Base-by-base conservation (phyloP, 208 protist species). In the Leishmania braziliensis region DNA sequence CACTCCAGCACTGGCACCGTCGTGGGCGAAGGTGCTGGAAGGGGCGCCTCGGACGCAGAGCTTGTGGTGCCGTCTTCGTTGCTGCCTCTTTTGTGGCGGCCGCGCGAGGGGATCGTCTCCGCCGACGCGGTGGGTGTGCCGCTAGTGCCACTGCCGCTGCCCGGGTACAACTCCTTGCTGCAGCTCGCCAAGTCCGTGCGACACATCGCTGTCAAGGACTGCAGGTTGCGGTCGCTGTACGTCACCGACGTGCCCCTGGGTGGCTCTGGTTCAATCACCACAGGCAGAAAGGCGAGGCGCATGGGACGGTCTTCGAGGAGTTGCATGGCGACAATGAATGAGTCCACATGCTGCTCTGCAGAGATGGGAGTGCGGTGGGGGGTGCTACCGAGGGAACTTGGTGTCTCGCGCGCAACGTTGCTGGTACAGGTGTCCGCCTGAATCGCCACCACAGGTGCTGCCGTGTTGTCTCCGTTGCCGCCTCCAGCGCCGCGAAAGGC, bases 1-100 rank as follows among this genome's bases (percentile, higher is more conserved):
- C 90, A 94, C 84, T 95, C 92, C 74, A 93, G 68, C 65, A 95
- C 90, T 1, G 92, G 90, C 46, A 93, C 50, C 29, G 50, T 79
- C 76, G 56, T 72, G 23, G 63, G 43, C 56, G 23, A 12, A 14
- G 74, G 54, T 48, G 54, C 0, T 48, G 4, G 74, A 33, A 1
- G 33, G 8, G 3, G 1, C 36, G 53, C 29, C 48, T 43, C 50
- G n/a, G 18, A 16, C 10, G 53, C 8, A 23, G 74, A 10, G 36
- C 1, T 9, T 0, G 29, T 33, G 74, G 56, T 23, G 20, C n/a
- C 71, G 48, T 62, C 33, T 16, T 46, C n/a, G 2, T 0, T 6
- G 46, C 8, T 23, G 16, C 33, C 29, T 23, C 63, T 43, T 6
- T 8, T 69, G 63, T 12, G 12, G 5, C 9, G 63, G 63, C 63